These are phyloP conservation scores for Xylariales sp. DNA, from an alignment of 2,329 filamentous ascomycete species.

Conservation along the genomic window DNA sequence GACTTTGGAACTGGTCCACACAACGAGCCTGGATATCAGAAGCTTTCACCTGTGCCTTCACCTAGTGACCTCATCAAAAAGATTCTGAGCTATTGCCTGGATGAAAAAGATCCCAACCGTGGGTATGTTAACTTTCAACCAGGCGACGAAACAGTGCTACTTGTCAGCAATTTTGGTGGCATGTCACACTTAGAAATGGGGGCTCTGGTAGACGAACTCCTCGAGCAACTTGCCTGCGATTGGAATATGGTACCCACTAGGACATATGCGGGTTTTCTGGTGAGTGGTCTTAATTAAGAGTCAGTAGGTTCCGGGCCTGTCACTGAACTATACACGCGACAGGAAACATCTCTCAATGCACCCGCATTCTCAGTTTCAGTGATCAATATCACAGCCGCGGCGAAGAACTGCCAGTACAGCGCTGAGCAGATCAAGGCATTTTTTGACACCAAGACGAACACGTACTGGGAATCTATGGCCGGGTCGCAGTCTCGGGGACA, in stretches of 20 bases:
- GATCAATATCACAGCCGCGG: constrained; percentile 51
- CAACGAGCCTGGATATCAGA: constrained; percentile 60
- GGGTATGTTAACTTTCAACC: constrained; percentile 43
- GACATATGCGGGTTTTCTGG: constrained; percentile 57
- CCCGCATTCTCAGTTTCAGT: constrained; percentile 67
- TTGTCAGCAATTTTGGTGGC: constrained; percentile 58
- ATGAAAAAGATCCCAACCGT: constrained; percentile 47
- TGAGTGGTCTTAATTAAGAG: too few relatives aligned
- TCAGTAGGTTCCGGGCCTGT: too few relatives aligned
- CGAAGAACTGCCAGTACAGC: constrained; percentile 39
- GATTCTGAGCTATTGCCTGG: constrained; percentile 57
- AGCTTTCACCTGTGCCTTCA: constrained; percentile 47
- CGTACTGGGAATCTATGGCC: constrained; percentile 47
- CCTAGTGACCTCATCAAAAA: constrained; percentile 46
- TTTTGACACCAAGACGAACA: constrained; percentile 60
- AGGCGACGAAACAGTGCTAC: constrained; percentile 45
- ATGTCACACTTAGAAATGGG: constrained; percentile 54
- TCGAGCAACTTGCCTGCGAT: constrained; percentile 40
- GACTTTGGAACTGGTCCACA: constrained; percentile 65
- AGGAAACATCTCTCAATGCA: constrained; percentile 71
- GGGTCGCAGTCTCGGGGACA: constrained; percentile 37
- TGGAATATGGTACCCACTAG: constrained; percentile 49
- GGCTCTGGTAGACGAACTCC: constrained; percentile 48
- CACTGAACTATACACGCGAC: too few relatives aligned
- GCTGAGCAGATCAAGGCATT: constrained; percentile 54